Conservation (phyloP, 306 rosid species). For the Benincasa hispida region DNA sequence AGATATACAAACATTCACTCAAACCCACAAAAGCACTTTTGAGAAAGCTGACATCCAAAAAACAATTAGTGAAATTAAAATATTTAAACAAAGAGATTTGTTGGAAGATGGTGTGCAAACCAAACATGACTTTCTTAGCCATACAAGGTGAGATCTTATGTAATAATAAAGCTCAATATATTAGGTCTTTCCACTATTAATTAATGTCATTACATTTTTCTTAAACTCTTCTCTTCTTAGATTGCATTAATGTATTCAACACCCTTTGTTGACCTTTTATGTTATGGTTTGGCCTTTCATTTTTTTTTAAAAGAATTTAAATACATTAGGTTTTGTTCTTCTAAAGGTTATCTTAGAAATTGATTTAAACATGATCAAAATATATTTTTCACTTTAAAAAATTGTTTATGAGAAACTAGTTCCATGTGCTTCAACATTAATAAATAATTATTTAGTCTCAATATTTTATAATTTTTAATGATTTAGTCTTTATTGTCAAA, state of each 20-base stretch:
- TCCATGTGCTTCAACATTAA: too few species aligned
- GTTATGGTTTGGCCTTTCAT: background rate
- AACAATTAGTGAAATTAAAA: background rate
- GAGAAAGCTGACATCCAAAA: conserved; percentile 1
- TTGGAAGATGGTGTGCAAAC: background rate
- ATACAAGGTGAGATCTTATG: background rate
- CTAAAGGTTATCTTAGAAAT: background rate
- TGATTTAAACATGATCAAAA: background rate
- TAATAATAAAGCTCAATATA: background rate
- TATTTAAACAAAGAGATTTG: background rate
- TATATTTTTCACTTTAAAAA: background rate
- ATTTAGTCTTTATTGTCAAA: too few species aligned
- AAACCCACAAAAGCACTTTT: background rate
- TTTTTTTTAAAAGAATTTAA: background rate
- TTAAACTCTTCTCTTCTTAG: background rate
- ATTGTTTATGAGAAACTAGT: too few species aligned
- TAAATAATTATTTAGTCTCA: too few species aligned
- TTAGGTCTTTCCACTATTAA: conserved; percentile 2
- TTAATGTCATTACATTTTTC: background rate
- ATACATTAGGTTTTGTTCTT: background rate
- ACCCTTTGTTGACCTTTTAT: background rate
- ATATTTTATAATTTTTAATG: too few species aligned
- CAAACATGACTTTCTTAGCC: background rate
- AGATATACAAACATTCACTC: background rate
- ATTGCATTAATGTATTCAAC: background rate